Evolutionary conservation across 1,284 basidiomycete genomes (phyloP).

Genomic region (Ganoderma leucocontextum): DNA sequence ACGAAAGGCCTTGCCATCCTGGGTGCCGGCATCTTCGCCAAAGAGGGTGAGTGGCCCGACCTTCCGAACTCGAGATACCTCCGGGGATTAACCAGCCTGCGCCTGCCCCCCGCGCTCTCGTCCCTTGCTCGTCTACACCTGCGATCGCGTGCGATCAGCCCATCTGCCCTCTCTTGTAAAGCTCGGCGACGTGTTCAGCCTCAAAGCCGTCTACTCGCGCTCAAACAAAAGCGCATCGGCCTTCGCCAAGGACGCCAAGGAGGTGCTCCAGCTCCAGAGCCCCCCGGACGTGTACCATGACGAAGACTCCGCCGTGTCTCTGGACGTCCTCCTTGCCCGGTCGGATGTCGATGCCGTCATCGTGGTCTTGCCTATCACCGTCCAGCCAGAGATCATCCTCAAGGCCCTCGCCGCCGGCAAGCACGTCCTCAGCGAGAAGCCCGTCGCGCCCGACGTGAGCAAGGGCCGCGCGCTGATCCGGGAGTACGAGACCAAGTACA

Average conservation of each 20-base stretch:
- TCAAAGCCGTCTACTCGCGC: slow-evolving; percentile 84
- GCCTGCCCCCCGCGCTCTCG: not conserved
- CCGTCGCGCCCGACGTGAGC: slow-evolving; percentile 77
- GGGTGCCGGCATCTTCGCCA: slow-evolving; percentile 79
- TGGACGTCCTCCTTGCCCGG: slow-evolving; percentile 72
- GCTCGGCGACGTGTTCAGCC: slow-evolving; percentile 53
- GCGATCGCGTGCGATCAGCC: slow-evolving; percentile 49
- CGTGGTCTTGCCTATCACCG: slow-evolving; percentile 79
- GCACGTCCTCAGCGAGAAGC: slow-evolving; percentile 89
- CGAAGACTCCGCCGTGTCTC: slow-evolving; percentile 49
- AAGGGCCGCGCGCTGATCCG: slow-evolving; percentile 70
- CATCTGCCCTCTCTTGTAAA: slow-evolving; percentile 76
- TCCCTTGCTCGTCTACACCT: not conserved
- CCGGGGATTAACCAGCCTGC: slow-evolving; percentile 45
- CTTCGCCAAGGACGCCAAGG: slow-evolving; percentile 55
- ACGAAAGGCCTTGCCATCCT: slow-evolving; percentile 62
- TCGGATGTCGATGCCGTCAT: slow-evolving; percentile 77
- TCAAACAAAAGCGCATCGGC: slow-evolving; percentile 67
- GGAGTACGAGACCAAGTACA: slow-evolving; percentile 70
- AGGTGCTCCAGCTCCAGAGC: slow-evolving; percentile 50
- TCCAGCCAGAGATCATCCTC: slow-evolving; percentile 74
- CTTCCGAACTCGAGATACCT: slow-evolving; percentile 29
- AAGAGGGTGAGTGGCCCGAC: slow-evolving; percentile 58
- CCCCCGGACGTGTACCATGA: slow-evolving; percentile 67
- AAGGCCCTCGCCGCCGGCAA: slow-evolving; percentile 77